phyloP scores from a whole-genome alignment of 2,329 filamentous ascomycete species.

The Colletotrichum tropicicola region DNA sequence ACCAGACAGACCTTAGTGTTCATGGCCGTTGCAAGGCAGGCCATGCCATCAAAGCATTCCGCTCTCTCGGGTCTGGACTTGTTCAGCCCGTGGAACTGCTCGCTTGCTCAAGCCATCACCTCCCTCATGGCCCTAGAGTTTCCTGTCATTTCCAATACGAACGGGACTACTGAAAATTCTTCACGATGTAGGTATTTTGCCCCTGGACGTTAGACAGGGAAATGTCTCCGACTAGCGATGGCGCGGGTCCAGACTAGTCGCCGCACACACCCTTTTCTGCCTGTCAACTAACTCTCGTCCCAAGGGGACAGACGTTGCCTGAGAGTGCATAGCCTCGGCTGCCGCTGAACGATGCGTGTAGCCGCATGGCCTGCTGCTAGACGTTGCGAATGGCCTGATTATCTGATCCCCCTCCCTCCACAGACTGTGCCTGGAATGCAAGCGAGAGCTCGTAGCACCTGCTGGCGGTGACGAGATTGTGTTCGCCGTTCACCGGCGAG shows the following conservation, averaged over 20 bases:
- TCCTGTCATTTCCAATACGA: neutral
- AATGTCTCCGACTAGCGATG: neutral
- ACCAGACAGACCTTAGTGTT: neutral
- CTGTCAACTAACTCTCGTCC: conserved; percentile 17
- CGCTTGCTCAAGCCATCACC: too few relatives aligned
- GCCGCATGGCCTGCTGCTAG: neutral
- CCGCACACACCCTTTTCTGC: conserved; percentile 5
- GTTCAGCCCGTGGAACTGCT: neutral
- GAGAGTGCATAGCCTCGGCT: conserved; percentile 5
- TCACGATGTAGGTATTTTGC: neutral
- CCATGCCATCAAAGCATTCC: neutral
- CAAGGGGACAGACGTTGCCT: neutral
- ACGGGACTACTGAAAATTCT: neutral
- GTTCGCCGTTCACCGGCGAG: neutral
- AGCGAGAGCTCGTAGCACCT: neutral
- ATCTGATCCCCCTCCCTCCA: neutral
- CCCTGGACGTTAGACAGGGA: neutral
- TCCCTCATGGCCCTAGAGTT: neutral
- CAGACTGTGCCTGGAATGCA: neutral
- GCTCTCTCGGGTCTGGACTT: neutral
- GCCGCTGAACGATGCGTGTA: neutral
- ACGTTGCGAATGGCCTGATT: conserved; percentile 22
- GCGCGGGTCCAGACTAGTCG: conserved; percentile 10
- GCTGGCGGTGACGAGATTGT: neutral
- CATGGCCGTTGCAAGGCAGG: neutral